Conservation (phyloP, 176 grass and related monocot species). For the Pontederia paniculata region DNA sequence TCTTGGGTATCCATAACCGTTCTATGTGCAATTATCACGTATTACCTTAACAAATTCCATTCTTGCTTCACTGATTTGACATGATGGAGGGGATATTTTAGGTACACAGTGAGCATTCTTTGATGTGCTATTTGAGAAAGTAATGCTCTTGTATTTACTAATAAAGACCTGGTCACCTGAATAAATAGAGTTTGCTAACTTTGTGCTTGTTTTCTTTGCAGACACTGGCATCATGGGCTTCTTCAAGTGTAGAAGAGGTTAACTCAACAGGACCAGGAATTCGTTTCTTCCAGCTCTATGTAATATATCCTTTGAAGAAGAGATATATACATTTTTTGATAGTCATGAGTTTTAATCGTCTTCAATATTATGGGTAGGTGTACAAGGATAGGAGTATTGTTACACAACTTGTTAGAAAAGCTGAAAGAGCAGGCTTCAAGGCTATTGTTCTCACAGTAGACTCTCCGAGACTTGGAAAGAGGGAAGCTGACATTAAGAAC, state of each 20-base stretch:
- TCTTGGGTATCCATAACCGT: no score
- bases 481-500: constrained; percentile 96
- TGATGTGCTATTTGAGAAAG: no score
- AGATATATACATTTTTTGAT: background rate
- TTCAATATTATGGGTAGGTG: constrained; percentile 27
- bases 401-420: constrained; percentile 56
- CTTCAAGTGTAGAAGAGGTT: constrained; percentile 81
- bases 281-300: constrained; percentile 96
- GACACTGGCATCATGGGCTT: constrained; percentile 86
- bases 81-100: no score
- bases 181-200: background rate
- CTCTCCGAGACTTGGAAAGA: constrained; percentile 67
- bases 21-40: no score
- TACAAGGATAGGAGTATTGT: constrained; percentile 88
- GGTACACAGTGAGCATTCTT: no score
- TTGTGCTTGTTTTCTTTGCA: constrained; percentile 24
- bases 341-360: no score
- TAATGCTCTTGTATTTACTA: no score
- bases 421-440: constrained; percentile 88
- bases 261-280: constrained; percentile 74
- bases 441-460: constrained; percentile 87
- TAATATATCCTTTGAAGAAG: constrained; percentile 17
- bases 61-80: no score
- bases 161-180: no score
- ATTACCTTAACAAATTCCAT: no score